Base-by-base conservation (phyloP, 2,329 filamentous ascomycete genomes). In the Ophiocordyceps sinensis region DNA sequence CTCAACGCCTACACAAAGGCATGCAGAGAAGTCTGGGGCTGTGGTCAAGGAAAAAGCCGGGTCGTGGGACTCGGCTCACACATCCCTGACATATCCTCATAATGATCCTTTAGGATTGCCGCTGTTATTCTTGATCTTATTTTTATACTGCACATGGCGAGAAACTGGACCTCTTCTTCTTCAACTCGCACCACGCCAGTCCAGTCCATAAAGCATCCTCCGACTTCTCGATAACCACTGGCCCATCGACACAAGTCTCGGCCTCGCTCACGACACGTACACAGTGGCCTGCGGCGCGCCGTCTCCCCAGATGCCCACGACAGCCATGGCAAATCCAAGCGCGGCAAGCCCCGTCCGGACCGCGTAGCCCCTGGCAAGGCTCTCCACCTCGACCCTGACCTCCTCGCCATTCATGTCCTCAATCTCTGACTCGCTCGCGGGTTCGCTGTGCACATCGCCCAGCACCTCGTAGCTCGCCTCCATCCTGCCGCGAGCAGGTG, bases 381-480 rank as follows among this genome's bases (percentile, higher is more conserved):
- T 59, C 57, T 79, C 71, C 38, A 79, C 70, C 53, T 70, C 65
- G 37, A 58, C 64, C 47, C 72, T 66, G 36, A 80, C 69, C 51
- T 78, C 73, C 62, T 81, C 77, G 28, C 76, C 77, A 51, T 80
- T 80, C 45, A 76, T 59, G 34, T 66, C 65, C 29, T 66, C 64
- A 14, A 54, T 58, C 50, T 73, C 77, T 59, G 70, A 70, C 53
- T 67, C 67, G 47, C 66, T 70, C 36, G 62, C 60, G 3, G 61
- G 57, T 44, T 73, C 67, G 46, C 65, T 69, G 47, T 64, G 62
- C n/a, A 65, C 59, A 26, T 77, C 68, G 36, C 71, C 68, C 21
- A 82, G 64, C 10, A 82, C 73, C 61, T 85, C 80, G 61, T 82
- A 85, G 67, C 76, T 84, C 37, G 75, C 72, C 58, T 86, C 81